A percentile compares a stretch with the other conserved stretches of the same genome.
Conservation (phyloP, 1,284 basidiomycete species). For the Sporisorium exsertum region DNA sequence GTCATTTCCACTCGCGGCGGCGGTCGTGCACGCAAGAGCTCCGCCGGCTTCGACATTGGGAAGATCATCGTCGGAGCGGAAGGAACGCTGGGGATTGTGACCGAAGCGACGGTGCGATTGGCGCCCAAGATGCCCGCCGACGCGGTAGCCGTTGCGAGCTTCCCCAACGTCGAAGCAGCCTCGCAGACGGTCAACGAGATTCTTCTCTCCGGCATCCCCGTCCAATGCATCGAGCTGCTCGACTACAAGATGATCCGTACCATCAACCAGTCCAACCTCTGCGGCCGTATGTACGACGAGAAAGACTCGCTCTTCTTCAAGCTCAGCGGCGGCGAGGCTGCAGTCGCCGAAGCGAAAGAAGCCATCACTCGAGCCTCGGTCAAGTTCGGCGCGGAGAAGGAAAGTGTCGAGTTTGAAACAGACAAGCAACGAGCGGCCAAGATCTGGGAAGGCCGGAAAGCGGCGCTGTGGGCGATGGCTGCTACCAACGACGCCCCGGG, state of each 20-base stretch:
- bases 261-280: slow-evolving; percentile 70
- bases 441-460: slow-evolving; percentile 88
- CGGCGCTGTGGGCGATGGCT: slow-evolving; percentile 78
- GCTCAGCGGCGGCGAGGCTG: slow-evolving; percentile 43
- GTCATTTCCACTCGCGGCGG: slow-evolving; percentile 88
- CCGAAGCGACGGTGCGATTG: slow-evolving; percentile 85
- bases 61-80: slow-evolving; percentile 95
- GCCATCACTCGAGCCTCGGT: slow-evolving; percentile 35
- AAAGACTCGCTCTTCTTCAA: slow-evolving; percentile 58
- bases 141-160: slow-evolving; percentile 72
- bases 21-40: slow-evolving; percentile 79
- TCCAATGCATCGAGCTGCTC: slow-evolving; percentile 73
- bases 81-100: slow-evolving; percentile 91
- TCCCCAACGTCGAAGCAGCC: slow-evolving; percentile 72
- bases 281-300: slow-evolving; percentile 44
- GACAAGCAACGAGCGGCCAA: slow-evolving; percentile 78
- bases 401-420: slow-evolving; percentile 74
- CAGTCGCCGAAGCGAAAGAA: slow-evolving; percentile 66
- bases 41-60: slow-evolving; percentile 89
- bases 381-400: slow-evolving; percentile 37
- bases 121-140: slow-evolving; percentile 81
- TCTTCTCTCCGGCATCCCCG: slow-evolving; percentile 70
- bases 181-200: slow-evolving; percentile 81
- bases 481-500: slow-evolving; percentile 76
- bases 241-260: slow-evolving; percentile 61